Evolutionary conservation across 306 rosid species (phyloP).

Genomic region (Mucuna pruriens): DNA sequence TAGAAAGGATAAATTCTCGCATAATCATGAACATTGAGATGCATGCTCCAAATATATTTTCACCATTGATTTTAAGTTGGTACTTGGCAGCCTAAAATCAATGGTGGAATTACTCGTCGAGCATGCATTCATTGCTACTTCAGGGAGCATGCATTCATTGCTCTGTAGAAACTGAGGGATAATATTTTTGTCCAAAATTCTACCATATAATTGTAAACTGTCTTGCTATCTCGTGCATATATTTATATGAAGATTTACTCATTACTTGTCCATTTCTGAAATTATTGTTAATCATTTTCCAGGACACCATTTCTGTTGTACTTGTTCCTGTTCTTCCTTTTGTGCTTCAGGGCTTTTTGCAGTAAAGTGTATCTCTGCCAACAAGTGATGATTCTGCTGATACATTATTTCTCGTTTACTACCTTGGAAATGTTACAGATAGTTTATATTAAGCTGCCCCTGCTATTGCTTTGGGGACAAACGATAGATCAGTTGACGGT

Average conservation of each 20-base stretch:
- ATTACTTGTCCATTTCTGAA: constrained; percentile 29
- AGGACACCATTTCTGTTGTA: constrained; percentile 15
- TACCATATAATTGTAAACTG: not conserved
- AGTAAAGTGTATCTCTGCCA: constrained; percentile 34
- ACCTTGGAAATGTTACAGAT: not conserved
- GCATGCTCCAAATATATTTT: not conserved
- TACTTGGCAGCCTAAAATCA: not conserved
- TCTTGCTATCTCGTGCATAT: constrained; percentile 5
- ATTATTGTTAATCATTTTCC: constrained; percentile 12
- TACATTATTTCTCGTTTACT: constrained; percentile 32
- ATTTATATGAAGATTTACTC: not conserved
- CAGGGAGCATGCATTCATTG: not conserved
- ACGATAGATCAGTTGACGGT: constrained; percentile 1
- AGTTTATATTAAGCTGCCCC: constrained; percentile 7
- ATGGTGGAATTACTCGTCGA: not conserved
- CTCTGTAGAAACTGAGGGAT: not conserved
- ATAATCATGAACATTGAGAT: not conserved
- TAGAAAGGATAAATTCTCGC: not conserved
- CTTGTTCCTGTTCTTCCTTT: not conserved
- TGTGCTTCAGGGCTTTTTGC: constrained; percentile 30
- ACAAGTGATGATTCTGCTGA: constrained; percentile 14
- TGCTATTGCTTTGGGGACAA: constrained; percentile 18
- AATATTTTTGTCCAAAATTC: not conserved
- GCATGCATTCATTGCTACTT: not conserved
- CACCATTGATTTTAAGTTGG: not conserved